Evolutionary conservation across 179 eudicot species (phyloP).

Genomic region (Actinidia chinensis): DNA sequence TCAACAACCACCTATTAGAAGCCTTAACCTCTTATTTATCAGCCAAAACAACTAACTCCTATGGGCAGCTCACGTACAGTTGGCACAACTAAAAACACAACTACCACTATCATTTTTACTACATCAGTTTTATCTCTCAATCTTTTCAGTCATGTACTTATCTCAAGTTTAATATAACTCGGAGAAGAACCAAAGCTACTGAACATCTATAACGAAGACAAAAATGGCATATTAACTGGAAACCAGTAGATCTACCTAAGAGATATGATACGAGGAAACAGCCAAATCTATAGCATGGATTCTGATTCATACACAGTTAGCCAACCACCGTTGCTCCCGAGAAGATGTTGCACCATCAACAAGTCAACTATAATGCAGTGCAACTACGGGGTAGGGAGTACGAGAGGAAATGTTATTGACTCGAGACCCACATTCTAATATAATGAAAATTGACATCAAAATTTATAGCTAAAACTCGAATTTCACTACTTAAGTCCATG

Average conservation of each 20-base stretch:
- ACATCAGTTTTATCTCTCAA: background rate
- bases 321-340: background rate
- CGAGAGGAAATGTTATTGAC: background rate
- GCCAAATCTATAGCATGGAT: background rate
- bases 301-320: background rate
- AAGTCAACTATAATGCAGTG: background rate
- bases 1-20: too few relatives aligned
- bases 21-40: too few relatives aligned
- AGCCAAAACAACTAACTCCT: too few relatives aligned
- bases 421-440: background rate
- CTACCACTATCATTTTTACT: too few relatives aligned
- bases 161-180: background rate
- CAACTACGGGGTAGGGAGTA: background rate
- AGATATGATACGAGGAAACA: background rate
- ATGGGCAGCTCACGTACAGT: too few relatives aligned
- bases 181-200: background rate
- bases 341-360: slow-evolving; percentile 3
- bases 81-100: too few relatives aligned
- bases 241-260: background rate
- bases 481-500: background rate
- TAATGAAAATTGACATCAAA: background rate
- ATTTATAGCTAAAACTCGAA: background rate
- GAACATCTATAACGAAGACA: background rate
- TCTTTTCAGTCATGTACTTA: background rate
- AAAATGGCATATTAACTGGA: background rate